phyloP scores from a whole-genome alignment of 177 flowering plant genomes.

The Vitis hybrid region DNA sequence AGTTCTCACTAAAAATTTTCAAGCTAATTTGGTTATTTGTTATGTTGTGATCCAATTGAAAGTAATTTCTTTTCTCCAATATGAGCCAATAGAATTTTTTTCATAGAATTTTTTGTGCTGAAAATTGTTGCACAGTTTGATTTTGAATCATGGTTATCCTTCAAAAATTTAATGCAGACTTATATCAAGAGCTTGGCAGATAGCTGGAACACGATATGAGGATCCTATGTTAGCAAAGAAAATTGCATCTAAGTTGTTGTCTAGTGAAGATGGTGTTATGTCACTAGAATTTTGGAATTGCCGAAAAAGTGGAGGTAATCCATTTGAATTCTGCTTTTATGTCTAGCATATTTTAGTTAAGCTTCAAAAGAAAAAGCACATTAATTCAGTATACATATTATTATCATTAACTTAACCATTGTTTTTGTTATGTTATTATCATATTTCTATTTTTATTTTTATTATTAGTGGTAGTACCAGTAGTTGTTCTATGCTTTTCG shows the following conservation, averaged over 20 bases:
- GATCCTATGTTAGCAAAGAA: slow-evolving; percentile 55
- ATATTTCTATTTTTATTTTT: no score
- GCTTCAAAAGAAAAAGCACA: no score
- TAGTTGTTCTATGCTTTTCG: no score
- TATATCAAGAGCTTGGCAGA: slow-evolving; percentile 69
- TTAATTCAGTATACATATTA: no score
- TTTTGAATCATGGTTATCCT: neutral
- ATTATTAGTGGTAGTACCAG: no score
- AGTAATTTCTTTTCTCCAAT: neutral
- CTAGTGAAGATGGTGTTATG: slow-evolving; percentile 20
- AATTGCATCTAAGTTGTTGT: slow-evolving; percentile 48
- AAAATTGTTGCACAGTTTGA: neutral
- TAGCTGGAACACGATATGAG: slow-evolving; percentile 67
- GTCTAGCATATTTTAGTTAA: no score
- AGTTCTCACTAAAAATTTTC: slow-evolving; percentile 7
- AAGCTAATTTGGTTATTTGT: slow-evolving; percentile 2
- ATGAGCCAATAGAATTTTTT: neutral
- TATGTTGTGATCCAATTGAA: slow-evolving; percentile 2
- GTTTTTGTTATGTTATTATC: no score
- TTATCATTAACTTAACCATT: no score
- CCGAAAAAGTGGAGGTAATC: slow-evolving; percentile 64
- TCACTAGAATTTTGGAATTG: slow-evolving; percentile 61
- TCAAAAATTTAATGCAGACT: slow-evolving; percentile 41
- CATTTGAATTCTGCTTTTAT: neutral
- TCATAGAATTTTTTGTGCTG: neutral